Percentiles rank a stretch among this genome's conserved stretches.
Evolutionary conservation across 2,329 filamentous ascomycete species (phyloP).

Genomic region (Raffaelea arxii): DNA sequence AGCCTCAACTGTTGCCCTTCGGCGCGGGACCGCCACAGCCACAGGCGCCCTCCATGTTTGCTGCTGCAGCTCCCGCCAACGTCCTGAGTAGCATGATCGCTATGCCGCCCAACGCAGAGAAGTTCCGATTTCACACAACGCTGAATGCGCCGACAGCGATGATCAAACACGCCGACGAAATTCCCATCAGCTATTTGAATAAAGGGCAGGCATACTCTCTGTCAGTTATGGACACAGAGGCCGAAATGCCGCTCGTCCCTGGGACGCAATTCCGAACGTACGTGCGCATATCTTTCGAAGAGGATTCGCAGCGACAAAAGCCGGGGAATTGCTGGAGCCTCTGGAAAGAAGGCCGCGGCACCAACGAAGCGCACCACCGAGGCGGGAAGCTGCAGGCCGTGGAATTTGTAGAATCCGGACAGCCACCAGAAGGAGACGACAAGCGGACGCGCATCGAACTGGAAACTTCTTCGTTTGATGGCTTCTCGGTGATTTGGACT

Average conservation of each 20-base stretch:
- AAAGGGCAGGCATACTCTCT: constrained; percentile 93
- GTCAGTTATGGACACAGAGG: constrained; percentile 68
- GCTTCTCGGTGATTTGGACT: constrained; percentile 86
- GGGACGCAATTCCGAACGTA: constrained; percentile 77
- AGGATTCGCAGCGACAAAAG: constrained; percentile 81
- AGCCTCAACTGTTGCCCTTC: constrained; percentile 5
- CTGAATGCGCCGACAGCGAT: constrained; percentile 93
- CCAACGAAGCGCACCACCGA: constrained; percentile 87
- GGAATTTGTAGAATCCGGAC: constrained; percentile 70
- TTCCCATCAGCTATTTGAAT: constrained; percentile 96
- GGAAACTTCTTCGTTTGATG: constrained; percentile 77
- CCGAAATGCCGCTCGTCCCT: constrained; percentile 45
- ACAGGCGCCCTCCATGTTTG: constrained; percentile 1
- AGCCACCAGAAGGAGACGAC: constrained; percentile 51
- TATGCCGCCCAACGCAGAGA: constrained; percentile 49
- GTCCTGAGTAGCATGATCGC: constrained; percentile 25
- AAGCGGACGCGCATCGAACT: constrained; percentile 60
- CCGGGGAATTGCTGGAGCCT: constrained; percentile 63
- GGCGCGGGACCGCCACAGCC: constrained; percentile 4
- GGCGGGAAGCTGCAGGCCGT: constrained; percentile 90
- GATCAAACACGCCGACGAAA: constrained; percentile 82
- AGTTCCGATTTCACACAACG: constrained; percentile 83
- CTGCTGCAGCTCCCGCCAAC: neutral
- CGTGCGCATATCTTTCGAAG: constrained; percentile 93
- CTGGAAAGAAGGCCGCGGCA: constrained; percentile 94